Evolutionary conservation across 306 rosid species (phyloP), one percentile per base, ranked within the genome.

Genomic region (Quercus variabilis): DNA sequence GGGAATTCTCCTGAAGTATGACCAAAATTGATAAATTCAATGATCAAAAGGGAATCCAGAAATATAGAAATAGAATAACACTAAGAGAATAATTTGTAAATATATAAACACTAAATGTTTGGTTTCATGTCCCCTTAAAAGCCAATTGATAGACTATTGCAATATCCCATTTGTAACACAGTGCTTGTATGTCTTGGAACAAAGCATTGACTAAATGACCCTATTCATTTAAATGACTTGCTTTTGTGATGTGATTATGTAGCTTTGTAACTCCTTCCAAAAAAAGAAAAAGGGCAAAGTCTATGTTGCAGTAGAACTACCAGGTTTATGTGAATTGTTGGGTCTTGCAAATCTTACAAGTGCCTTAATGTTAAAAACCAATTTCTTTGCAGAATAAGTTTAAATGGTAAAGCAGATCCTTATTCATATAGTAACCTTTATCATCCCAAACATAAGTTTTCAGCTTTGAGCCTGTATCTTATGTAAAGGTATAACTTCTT

Each of bases 1-100:
- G 88, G 70, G 89, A 85, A 31, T 75, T 89, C 78, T 88, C 94
- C 99, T 91, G 90, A 88, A 83, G 72, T 69, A 85, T 77, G 73
- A 77, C 56, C 23, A 68, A 77, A 69, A 35, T 59, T 73, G 69
- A 49, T 68, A 10, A 73, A 67, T 10, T 65, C 49, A 41, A 4
- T 15, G 5, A 75, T 74, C 35, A 76, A 54, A 52, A 15, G 46
- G 58, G 62, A 28, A 13, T 6, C 3, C 8, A 51, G 71, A 51
- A 80, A 57, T 54, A 75, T 51, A 76, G 59, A 21, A 76, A 70
- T 38, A 51, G 55, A 51, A n/a, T 75, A 68, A 74, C 26, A 28
- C 20, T 74, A 46, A 12, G 55, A 81, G 56, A 41, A 70, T 19
- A 62, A 75, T 23, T 23, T 76, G 17, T 21, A 51, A 14, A 30